Evolutionary conservation across 208 protist genomes (phyloP), one percentile per base, ranked within the genome.

Genomic region (Trypanosoma rangeli): DNA sequence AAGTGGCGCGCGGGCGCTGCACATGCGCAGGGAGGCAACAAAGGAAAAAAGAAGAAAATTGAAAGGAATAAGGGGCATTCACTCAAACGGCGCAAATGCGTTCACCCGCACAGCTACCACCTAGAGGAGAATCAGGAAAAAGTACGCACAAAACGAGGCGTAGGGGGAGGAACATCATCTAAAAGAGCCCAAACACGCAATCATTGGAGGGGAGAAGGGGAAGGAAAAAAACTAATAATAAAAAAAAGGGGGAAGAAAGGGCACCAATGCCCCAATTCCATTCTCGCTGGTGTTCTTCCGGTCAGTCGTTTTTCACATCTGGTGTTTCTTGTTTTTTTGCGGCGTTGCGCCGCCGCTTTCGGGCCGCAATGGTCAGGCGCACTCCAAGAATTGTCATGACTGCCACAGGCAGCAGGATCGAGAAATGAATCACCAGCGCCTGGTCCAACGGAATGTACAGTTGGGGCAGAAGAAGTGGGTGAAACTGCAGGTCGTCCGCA

Each of bases 391-490:
- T 61, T 10, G 59, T 53, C 26, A 78, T 53, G 15, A 71, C 71
- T 20, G 85, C 1, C 50, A 89, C 68, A 0, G 89, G 89, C 59
- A 90, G 37, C 39, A 94, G 65, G 48, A 94, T 78, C 22, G 83
- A 74, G 18, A 83, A n/a, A 54, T 92, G 89, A 39, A 67, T 83
- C 44, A 91, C 67, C 0, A 92, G 7, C 12, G 73, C 66, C 62
- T 94, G 86, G 49, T 94, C 89, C 69, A 68, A 85, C 35, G 89
- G 89, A 56, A 91, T 87, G 78, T 89, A 90, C 46, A 91, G 73
- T 61, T 92, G 84, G n/a, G 89, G 86, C 3, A 85, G 79, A 0
- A 92, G 74, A 13, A 84, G 76, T n/a, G 81, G 84, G 64, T 94
- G 82, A 58, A 84, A 89, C 77, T 87, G 89, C 15, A 94, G 70